Conservation (phyloP, 2,329 filamentous ascomycete species). For the Falciphora oryzae region DNA sequence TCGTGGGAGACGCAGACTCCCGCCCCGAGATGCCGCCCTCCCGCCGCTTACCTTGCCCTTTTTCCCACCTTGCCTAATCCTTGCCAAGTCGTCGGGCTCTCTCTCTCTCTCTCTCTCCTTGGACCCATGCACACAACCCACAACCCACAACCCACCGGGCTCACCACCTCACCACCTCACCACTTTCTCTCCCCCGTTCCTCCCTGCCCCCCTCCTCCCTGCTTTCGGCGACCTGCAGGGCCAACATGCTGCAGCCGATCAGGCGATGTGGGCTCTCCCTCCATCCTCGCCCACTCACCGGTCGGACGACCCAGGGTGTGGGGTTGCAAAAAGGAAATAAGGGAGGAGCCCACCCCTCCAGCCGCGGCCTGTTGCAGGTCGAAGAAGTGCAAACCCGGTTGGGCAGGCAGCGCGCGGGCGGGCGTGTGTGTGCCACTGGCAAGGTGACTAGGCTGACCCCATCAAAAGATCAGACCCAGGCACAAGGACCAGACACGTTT, state of each 20-base stretch:
- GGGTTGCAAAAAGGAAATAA: neutral
- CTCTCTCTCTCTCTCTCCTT: too few relatives aligned
- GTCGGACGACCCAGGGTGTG: neutral
- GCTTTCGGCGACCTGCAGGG: conserved; percentile 6
- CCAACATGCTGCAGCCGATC: conserved; percentile 5
- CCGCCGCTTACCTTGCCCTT: neutral
- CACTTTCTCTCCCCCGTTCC: neutral
- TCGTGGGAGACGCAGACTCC: too few relatives aligned
- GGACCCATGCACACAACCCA: too few relatives aligned
- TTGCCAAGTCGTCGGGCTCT: neutral
- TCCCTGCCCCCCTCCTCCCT: neutral
- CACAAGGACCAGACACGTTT: neutral
- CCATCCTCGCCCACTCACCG: neutral
- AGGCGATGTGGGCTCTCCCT: neutral
- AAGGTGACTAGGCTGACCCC: neutral
- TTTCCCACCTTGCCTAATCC: neutral
- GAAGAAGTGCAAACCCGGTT: neutral
- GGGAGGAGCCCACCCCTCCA: too few relatives aligned
- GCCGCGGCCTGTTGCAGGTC: neutral
- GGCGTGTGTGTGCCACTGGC: neutral
- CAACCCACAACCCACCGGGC: too few relatives aligned
- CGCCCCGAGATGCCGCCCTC: too few relatives aligned
- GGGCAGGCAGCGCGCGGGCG: neutral
- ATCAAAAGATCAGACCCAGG: too few relatives aligned
- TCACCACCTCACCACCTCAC: too few relatives aligned